Percentiles rank a stretch among this genome's conserved stretches.
phyloP scores from a whole-genome alignment of 2,329 filamentous ascomycete species.

The Beauveria scarabaeidicola region DNA sequence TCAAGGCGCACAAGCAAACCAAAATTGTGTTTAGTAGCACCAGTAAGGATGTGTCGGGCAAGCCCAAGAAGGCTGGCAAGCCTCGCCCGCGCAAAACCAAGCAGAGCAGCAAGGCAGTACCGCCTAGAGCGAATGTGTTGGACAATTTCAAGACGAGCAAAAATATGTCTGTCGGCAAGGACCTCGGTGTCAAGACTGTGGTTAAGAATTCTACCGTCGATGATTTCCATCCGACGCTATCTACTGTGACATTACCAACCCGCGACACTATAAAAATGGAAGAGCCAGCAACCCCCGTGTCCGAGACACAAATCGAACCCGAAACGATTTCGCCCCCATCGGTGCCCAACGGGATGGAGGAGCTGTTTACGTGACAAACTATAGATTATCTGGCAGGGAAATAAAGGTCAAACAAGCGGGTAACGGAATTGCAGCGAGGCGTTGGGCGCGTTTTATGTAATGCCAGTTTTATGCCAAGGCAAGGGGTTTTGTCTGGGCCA shows the following conservation, averaged over 20 bases:
- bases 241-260: neutral
- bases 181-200: neutral
- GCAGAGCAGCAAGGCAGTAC: constrained; percentile 26
- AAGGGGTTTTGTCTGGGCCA: too few species aligned
- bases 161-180: constrained; percentile 15
- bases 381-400: neutral
- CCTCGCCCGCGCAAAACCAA: constrained; percentile 26
- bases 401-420: neutral
- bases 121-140: constrained; percentile 29
- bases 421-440: neutral
- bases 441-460: neutral
- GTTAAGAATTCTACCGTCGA: neutral
- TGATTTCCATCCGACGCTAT: neutral
- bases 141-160: constrained; percentile 38
- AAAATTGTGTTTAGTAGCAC: constrained; percentile 36
- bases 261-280: constrained; percentile 11
- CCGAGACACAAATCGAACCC: constrained; percentile 10
- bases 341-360: constrained; percentile 31
- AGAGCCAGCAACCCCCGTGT: constrained; percentile 20
- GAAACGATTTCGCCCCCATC: constrained; percentile 37
- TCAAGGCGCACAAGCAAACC: constrained; percentile 44
- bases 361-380: constrained; percentile 25
- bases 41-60: constrained; percentile 13
- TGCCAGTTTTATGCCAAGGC: too few species aligned
- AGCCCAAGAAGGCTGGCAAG: constrained; percentile 20